Conservation (phyloP, 2,329 filamentous ascomycete species). For the Nigrospora sphaerica region DNA sequence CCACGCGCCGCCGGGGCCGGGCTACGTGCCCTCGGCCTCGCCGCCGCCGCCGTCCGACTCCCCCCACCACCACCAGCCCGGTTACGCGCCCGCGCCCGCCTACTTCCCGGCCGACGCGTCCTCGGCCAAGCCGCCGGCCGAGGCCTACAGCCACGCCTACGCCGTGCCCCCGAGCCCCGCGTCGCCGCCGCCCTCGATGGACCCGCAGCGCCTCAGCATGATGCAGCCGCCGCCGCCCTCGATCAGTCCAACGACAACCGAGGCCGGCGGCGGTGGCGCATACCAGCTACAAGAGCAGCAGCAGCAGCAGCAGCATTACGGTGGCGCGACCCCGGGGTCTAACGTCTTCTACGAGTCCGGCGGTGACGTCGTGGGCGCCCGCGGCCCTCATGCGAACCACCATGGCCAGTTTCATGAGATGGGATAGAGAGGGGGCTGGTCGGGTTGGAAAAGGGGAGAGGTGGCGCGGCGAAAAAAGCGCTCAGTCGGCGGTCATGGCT, state of each 20-base stretch:
- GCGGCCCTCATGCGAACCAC: constrained; percentile 22
- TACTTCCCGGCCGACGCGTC: constrained; percentile 11
- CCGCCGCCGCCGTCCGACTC: constrained; percentile 2
- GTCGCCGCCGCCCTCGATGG: constrained; percentile 8
- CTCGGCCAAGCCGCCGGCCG: not conserved
- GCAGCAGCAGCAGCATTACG: constrained; percentile 12
- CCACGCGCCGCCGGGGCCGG: not conserved
- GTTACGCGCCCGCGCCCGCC: constrained; percentile 13
- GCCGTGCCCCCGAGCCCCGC: constrained; percentile 2
- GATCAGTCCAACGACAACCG: too few relatives aligned
- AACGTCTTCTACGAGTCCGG: constrained; percentile 26
- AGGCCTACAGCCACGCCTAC: not conserved
- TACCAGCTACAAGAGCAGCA: constrained; percentile 5
- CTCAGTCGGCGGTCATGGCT: too few relatives aligned
- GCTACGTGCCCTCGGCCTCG: too few relatives aligned
- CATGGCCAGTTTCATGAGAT: constrained; percentile 34
- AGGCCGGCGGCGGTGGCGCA: not conserved
- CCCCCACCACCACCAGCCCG: constrained; percentile 7
- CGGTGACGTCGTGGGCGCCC: constrained; percentile 21
- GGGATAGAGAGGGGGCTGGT: not conserved
- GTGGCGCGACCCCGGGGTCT: too few relatives aligned
- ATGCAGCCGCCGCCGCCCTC: constrained; percentile 4
- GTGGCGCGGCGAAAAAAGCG: too few relatives aligned
- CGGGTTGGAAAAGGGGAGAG: not conserved
- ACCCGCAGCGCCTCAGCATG: constrained; percentile 7